A percentile compares a stretch with the other conserved stretches of the same genome.
Evolutionary conservation across 257 asterid genomes (phyloP).

Genomic region (Echites panduratus): DNA sequence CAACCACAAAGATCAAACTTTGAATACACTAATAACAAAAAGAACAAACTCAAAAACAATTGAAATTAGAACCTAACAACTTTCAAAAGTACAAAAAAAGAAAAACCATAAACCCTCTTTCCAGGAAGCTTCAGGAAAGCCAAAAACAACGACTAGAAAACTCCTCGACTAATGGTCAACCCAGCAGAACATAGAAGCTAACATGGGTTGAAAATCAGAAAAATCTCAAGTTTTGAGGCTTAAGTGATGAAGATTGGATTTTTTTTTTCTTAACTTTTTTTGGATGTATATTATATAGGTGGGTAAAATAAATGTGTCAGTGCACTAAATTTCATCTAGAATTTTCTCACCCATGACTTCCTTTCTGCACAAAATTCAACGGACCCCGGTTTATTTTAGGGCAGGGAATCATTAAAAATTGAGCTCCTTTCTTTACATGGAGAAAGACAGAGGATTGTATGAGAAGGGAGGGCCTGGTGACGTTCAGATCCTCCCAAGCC

Average conservation of each 20-base stretch:
- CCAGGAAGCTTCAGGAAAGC: slow-evolving; percentile 10
- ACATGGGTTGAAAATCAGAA: slow-evolving; percentile 13
- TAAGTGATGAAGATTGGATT: slow-evolving; percentile 15
- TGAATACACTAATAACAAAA: slow-evolving; percentile 13
- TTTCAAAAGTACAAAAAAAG: slow-evolving; percentile 13
- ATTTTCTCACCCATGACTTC: slow-evolving; percentile 19
- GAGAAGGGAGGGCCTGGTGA: slow-evolving; percentile 41
- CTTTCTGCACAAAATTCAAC: slow-evolving; percentile 38
- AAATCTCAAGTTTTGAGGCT: slow-evolving; percentile 11
- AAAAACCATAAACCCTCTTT: slow-evolving; percentile 29
- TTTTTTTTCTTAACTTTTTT: slow-evolving; percentile 16
- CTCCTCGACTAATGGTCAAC: slow-evolving; percentile 12
- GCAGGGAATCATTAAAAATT: slow-evolving; percentile 14
- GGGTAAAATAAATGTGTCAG: slow-evolving; percentile 17
- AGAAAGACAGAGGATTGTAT: slow-evolving; percentile 2
- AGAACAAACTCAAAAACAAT: slow-evolving; percentile 6
- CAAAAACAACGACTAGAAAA: background rate
- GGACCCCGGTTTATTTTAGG: slow-evolving; percentile 28
- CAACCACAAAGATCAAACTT: slow-evolving; percentile 10
- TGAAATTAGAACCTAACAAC: slow-evolving; percentile 37
- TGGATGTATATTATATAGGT: background rate
- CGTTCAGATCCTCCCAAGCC: slow-evolving; percentile 55
- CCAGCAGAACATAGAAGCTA: slow-evolving; percentile 5
- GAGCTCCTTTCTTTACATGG: slow-evolving; percentile 5
- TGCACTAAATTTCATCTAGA: slow-evolving; percentile 23